phyloP scores from a whole-genome alignment of 768 basidiomycete genomes.

The Pisolithus albus region DNA sequence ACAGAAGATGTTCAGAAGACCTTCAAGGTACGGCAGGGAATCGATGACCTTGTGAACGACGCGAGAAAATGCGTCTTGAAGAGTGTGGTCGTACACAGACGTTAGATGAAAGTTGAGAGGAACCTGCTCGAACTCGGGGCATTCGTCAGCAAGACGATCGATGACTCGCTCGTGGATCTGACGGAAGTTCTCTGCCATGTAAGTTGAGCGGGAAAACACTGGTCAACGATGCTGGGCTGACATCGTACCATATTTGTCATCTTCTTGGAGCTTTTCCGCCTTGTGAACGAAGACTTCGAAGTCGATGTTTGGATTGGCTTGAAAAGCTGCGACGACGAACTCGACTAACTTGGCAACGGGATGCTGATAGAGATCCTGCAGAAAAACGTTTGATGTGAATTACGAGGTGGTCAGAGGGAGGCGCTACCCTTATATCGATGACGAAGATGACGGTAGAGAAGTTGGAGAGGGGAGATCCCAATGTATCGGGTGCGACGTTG shows the following conservation, averaged over 20 bases:
- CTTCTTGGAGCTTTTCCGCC: constrained; percentile 84
- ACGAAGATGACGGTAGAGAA: constrained; percentile 89
- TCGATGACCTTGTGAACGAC: constrained; percentile 84
- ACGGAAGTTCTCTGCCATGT: constrained; percentile 70
- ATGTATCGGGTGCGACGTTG: constrained; percentile 71
- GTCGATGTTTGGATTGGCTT: constrained; percentile 67
- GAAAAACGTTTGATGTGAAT: constrained; percentile 1
- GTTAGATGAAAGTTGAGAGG: constrained; percentile 86
- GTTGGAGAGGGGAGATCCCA: constrained; percentile 66
- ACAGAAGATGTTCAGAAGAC: constrained; percentile 80
- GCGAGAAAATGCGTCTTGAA: constrained; percentile 88
- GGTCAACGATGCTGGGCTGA: not conserved
- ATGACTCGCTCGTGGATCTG: constrained; percentile 84
- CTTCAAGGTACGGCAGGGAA: constrained; percentile 80
- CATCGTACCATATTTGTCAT: constrained; percentile 76
- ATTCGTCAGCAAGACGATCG: constrained; percentile 74
- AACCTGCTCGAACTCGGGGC: constrained; percentile 69
- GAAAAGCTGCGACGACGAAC: constrained; percentile 70
- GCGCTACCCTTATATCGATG: constrained; percentile 83
- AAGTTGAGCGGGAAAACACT: not conserved
- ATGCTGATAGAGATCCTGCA: constrained; percentile 76
- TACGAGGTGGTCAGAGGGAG: not conserved
- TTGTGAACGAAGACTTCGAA: constrained; percentile 96
- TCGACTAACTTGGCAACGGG: constrained; percentile 78
- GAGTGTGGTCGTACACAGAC: constrained; percentile 86